Conservation (phyloP, 2,329 filamentous ascomycete genomes). For the Colletotrichum camelliae region DNA sequence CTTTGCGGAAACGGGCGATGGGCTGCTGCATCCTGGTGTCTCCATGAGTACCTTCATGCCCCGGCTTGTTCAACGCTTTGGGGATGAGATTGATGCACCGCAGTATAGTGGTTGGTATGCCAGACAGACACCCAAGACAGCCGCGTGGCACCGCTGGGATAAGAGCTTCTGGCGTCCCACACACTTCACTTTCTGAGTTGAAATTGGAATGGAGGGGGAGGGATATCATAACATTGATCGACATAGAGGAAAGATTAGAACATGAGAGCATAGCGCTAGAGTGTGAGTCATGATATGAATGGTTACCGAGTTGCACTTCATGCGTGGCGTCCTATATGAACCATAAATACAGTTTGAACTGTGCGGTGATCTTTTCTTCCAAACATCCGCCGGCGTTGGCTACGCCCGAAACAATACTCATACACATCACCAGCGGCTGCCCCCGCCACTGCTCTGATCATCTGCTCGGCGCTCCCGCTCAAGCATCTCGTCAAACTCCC, state of each 20-base stretch:
- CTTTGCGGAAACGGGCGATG: constrained; percentile 33
- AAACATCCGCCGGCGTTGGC: background rate
- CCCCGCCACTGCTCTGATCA: background rate
- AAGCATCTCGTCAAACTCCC: constrained; percentile 55
- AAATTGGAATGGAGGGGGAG: background rate
- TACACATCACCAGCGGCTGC: constrained; percentile 6
- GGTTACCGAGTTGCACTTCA: background rate
- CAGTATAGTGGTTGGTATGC: constrained; percentile 7
- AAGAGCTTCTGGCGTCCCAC: constrained; percentile 19
- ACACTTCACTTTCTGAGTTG: constrained; percentile 7
- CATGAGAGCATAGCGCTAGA: background rate
- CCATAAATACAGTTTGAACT: background rate
- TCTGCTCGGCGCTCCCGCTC: constrained; percentile 44
- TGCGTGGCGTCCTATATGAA: background rate
- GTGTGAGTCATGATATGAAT: background rate
- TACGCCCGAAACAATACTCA: background rate
- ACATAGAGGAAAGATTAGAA: background rate
- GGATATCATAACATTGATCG: background rate
- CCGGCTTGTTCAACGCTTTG: constrained; percentile 18
- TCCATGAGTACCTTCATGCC: constrained; percentile 21
- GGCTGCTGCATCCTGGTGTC: constrained; percentile 18
- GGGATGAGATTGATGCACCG: constrained; percentile 1
- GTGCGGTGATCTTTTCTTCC: background rate
- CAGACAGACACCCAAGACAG: constrained; percentile 1
- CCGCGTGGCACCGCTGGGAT: constrained; percentile 17